Percentiles rank a stretch among this genome's conserved stretches.
Evolutionary conservation across 441 rosid genomes (phyloP).

Genomic region (Sinapis alba): DNA sequence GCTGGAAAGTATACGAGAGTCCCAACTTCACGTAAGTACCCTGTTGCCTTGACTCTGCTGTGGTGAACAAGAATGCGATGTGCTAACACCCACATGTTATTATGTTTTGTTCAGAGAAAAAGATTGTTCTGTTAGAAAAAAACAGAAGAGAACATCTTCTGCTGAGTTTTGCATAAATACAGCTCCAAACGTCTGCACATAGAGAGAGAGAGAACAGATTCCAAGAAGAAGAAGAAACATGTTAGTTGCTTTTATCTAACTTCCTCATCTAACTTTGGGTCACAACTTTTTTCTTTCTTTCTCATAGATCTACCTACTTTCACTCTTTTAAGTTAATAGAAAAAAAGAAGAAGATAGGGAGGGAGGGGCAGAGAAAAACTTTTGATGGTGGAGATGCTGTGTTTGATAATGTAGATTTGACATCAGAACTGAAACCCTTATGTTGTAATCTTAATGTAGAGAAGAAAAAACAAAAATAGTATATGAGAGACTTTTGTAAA

Average conservation of each 20-base stretch:
- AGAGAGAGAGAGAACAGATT: slow-evolving; percentile 10
- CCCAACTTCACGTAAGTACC: slow-evolving; percentile 65
- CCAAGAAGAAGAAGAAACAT: not conserved
- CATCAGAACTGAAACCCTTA: not conserved
- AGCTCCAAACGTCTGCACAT: slow-evolving; percentile 22
- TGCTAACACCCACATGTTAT: not conserved
- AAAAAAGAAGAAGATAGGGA: not conserved
- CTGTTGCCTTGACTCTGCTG: not conserved
- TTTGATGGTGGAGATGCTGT: not conserved
- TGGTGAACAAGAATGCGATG: not conserved
- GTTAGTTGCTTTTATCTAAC: not conserved
- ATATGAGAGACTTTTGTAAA: not conserved
- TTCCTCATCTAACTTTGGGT: slow-evolving; percentile 20
- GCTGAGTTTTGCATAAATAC: slow-evolving; percentile 35
- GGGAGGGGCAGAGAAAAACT: not conserved
- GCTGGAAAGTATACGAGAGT: slow-evolving; percentile 61
- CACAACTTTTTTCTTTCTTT: not conserved
- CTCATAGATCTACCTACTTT: slow-evolving; percentile 16
- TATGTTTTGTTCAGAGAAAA: slow-evolving; percentile 37
- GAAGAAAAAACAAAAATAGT: not conserved
- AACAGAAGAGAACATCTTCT: slow-evolving; percentile 23
- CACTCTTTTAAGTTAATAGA: slow-evolving; percentile 1
- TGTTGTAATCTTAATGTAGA: not conserved
- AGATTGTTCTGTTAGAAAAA: slow-evolving; percentile 36
- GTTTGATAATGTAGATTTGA: not conserved